A percentile compares a stretch with the other conserved stretches of the same genome.
These are phyloP conservation scores for Hypomyces rosellus DNA, from an alignment of 2,329 filamentous ascomycete species.

Conservation along the genomic window DNA sequence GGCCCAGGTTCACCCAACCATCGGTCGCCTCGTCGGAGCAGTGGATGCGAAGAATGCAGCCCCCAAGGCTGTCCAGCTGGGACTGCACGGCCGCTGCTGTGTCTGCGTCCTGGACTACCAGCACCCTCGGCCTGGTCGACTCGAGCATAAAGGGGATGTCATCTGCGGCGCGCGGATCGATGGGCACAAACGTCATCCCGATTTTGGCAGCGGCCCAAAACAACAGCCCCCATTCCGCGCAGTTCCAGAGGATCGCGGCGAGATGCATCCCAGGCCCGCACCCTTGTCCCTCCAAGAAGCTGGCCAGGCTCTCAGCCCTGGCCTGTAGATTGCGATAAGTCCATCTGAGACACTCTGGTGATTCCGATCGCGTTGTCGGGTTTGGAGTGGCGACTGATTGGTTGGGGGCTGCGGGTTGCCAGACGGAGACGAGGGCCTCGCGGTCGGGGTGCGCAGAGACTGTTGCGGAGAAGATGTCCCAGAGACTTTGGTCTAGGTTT, in stretches of 20 bases:
- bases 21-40: conserved; percentile 16
- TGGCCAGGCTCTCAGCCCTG: conserved; percentile 21
- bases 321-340: conserved; percentile 23
- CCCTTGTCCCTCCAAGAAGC: conserved; percentile 17
- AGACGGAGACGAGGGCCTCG: conserved; percentile 31
- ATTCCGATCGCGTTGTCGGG: conserved; percentile 1
- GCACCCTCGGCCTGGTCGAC: conserved; percentile 20
- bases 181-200: conserved; percentile 27
- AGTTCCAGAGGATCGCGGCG: conserved; percentile 28
- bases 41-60: conserved; percentile 14
- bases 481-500: conserved; percentile 25
- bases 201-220: conserved; percentile 32
- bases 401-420: conserved; percentile 20
- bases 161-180: conserved; percentile 23
- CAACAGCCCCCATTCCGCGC: conserved; percentile 32
- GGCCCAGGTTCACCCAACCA: conserved; percentile 17
- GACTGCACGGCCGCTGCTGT: conserved; percentile 15
- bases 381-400: conserved; percentile 1
- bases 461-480: conserved; percentile 27
- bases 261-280: conserved; percentile 24
- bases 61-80: neutral
- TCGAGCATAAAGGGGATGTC: conserved; percentile 20
- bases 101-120: conserved; percentile 28
- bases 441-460: conserved; percentile 22
- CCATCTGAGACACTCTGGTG: conserved; percentile 21